These are phyloP conservation scores for Parafenestella ontariensis DNA, from an alignment of 2,329 filamentous ascomycete genomes.

Conservation along the genomic window DNA sequence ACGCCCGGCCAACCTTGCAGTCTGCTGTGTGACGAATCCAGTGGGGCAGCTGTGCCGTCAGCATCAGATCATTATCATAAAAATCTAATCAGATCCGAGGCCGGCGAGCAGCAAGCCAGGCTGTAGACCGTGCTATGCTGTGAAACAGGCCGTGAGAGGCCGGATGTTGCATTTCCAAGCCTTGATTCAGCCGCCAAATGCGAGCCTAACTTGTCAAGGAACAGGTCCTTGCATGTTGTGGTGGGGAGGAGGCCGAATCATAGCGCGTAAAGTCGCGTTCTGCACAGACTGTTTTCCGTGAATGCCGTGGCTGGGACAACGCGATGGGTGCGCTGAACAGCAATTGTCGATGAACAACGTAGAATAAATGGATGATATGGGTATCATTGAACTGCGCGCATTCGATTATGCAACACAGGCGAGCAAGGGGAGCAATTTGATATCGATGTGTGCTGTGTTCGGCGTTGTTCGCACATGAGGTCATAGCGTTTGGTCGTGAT, in stretches of 20 bases:
- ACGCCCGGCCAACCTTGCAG: not conserved
- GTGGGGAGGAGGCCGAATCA: slow-evolving; percentile 39
- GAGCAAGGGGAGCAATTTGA: not conserved
- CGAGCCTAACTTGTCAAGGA: slow-evolving; percentile 31
- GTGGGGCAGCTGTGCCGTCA: slow-evolving; percentile 13
- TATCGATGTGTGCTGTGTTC: slow-evolving; percentile 5
- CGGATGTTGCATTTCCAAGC: slow-evolving; percentile 38
- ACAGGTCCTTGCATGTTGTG: slow-evolving; percentile 37
- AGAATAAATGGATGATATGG: slow-evolving; percentile 14
- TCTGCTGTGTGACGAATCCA: slow-evolving; percentile 10
- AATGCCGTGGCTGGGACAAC: slow-evolving; percentile 35
- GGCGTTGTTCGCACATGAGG: slow-evolving; percentile 22
- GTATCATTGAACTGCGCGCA: slow-evolving; percentile 19
- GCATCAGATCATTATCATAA: slow-evolving; percentile 16
- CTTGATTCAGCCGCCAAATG: slow-evolving; percentile 37
- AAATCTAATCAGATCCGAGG: slow-evolving; percentile 39
- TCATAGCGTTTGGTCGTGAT: slow-evolving; percentile 37
- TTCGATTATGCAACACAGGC: not conserved
- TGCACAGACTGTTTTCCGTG: slow-evolving; percentile 34
- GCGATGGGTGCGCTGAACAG: slow-evolving; percentile 16
- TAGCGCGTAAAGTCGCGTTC: slow-evolving; percentile 43
- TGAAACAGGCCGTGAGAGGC: slow-evolving; percentile 13
- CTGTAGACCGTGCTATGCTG: slow-evolving; percentile 21
- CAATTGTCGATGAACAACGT: slow-evolving; percentile 3
- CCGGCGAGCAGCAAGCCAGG: slow-evolving; percentile 19